These are phyloP conservation scores for Sporothrix pallida DNA, from an alignment of 2,329 filamentous ascomycete genomes.

Conservation along the genomic window DNA sequence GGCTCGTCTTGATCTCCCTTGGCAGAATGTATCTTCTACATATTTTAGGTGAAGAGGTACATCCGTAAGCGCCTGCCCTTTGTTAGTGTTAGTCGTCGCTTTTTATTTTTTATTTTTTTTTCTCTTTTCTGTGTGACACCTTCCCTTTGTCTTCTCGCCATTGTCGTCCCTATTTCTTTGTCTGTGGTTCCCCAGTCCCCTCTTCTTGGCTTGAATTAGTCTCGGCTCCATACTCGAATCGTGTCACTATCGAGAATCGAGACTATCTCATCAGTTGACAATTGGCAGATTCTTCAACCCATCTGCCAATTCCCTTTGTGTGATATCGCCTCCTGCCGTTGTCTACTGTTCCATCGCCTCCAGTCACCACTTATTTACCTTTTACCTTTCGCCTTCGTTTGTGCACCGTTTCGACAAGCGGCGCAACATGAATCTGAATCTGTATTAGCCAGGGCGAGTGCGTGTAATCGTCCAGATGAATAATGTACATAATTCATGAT, in stretches of 20 bases:
- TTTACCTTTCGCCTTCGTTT: neutral
- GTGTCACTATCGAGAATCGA: neutral
- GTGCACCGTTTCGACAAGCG: constrained; percentile 3
- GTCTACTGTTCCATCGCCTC: too few relatives aligned
- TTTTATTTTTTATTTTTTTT: neutral
- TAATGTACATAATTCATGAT: neutral
- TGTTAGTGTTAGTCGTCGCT: neutral
- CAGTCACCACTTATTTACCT: neutral
- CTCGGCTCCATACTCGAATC: neutral
- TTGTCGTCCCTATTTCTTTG: neutral
- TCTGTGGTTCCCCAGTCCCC: neutral
- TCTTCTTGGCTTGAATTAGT: neutral
- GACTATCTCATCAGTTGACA: neutral
- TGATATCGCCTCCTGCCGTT: neutral
- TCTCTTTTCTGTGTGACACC: neutral
- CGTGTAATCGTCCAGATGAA: neutral
- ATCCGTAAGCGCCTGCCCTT: neutral
- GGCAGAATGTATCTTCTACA: neutral
- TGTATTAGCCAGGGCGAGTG: constrained; percentile 1
- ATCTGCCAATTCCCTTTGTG: neutral
- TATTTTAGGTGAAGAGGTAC: neutral
- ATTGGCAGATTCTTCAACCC: neutral
- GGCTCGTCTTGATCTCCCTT: neutral
- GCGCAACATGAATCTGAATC: constrained; percentile 26
- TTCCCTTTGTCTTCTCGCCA: neutral